These are phyloP conservation scores for Verticillium tricorpus DNA, from an alignment of 2,329 filamentous ascomycete genomes.

Conservation along the genomic window DNA sequence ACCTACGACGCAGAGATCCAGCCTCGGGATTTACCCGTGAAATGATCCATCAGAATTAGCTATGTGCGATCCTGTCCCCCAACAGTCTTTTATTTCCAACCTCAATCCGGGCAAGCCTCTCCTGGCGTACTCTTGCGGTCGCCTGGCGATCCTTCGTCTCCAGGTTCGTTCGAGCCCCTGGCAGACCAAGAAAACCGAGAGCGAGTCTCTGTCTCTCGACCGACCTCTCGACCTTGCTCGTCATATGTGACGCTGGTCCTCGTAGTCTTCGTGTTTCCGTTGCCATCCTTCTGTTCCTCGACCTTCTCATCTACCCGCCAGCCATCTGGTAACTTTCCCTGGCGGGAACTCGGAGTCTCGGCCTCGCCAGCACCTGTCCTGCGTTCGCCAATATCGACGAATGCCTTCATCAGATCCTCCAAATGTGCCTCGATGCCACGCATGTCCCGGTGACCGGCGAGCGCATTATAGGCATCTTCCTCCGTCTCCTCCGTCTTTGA, in stretches of 20 bases:
- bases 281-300: conserved; percentile 9
- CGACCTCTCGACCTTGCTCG: conserved; percentile 11
- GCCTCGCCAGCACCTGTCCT: background rate
- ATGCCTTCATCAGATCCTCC: background rate
- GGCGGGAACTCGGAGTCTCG: background rate
- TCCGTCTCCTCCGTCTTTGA: background rate
- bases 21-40: background rate
- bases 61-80: background rate
- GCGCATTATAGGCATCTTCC: background rate
- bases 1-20: background rate
- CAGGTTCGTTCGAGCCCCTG: conserved; percentile 4
- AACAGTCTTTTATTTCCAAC: background rate
- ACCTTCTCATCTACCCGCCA: conserved; percentile 11
- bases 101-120: background rate
- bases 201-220: conserved; percentile 9
- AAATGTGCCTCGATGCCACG: background rate
- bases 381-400: background rate
- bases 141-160: background rate
- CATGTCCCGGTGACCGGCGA: background rate
- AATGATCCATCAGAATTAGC: background rate
- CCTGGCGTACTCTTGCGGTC: background rate
- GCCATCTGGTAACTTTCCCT: conserved; percentile 4
- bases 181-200: conserved; percentile 11
- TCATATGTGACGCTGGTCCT: conserved; percentile 11
- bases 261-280: conserved; percentile 10